These are phyloP conservation scores for Fusarium paranaense DNA, from an alignment of 2,329 filamentous ascomycete genomes.

Conservation along the genomic window DNA sequence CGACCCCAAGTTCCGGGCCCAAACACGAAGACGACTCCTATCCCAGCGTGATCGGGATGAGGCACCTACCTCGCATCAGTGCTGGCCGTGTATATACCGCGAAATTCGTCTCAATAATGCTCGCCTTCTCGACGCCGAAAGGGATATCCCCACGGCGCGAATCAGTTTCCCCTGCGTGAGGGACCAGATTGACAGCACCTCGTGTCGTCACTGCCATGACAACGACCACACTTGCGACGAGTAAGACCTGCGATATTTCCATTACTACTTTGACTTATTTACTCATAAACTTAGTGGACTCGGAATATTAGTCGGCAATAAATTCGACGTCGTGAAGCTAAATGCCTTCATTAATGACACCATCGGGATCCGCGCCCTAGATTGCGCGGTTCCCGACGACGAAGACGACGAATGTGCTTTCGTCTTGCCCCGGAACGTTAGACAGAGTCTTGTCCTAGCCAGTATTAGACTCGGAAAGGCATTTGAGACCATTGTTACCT, in stretches of 20 bases:
- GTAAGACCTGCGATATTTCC: not conserved
- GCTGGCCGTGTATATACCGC: not conserved
- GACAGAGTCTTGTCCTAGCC: not conserved
- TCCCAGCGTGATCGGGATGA: not conserved
- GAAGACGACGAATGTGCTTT: not conserved
- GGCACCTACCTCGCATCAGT: not conserved
- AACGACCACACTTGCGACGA: not conserved
- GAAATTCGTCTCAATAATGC: not conserved
- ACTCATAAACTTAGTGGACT: not conserved
- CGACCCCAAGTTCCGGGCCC: not conserved
- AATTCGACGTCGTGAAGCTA: not conserved
- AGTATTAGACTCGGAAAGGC: not conserved
- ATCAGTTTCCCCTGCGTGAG: not conserved
- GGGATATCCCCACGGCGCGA: not conserved
- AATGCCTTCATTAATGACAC: not conserved
- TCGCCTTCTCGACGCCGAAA: fast-evolving
- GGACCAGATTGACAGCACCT: not conserved
- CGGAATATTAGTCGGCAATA: not conserved
- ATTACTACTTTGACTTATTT: not conserved
- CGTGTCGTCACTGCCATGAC: not conserved
- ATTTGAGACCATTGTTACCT: not conserved
- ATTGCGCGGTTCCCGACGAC: not conserved
- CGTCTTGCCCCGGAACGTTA: not conserved
- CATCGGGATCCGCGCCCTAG: not conserved
- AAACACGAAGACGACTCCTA: not conserved